Evolutionary conservation across 1,284 basidiomycete genomes (phyloP).

Genomic region (Naganishia liquefaciens): DNA sequence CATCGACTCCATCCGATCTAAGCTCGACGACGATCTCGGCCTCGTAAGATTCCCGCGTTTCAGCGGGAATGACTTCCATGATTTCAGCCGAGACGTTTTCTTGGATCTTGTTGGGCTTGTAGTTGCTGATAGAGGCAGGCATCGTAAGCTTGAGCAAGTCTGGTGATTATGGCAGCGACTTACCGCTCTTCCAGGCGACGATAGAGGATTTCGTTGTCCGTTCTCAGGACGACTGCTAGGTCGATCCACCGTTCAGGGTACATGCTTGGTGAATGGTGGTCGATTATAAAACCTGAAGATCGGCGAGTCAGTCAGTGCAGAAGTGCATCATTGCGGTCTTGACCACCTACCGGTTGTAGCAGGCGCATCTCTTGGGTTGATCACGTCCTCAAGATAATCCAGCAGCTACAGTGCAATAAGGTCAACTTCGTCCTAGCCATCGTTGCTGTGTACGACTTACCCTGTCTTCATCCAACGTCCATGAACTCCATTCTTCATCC

Average conservation of each 20-base stretch:
- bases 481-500: conserved; percentile 92
- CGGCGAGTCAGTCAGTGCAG: conserved; percentile 59
- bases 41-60: conserved; percentile 83
- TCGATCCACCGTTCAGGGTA: conserved; percentile 98
- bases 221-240: conserved; percentile 90
- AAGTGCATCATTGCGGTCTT: not conserved
- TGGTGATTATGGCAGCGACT: conserved; percentile 41
- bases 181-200: conserved; percentile 89
- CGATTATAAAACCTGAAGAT: conserved; percentile 73
- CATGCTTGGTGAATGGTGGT: conserved; percentile 94
- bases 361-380: conserved; percentile 48
- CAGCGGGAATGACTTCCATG: conserved; percentile 88
- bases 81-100: conserved; percentile 99
- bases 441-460: conserved; percentile 53
- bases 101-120: conserved; percentile 88
- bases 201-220: conserved; percentile 88
- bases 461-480: conserved; percentile 93
- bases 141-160: not conserved
- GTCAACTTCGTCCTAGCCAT: not conserved
- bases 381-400: conserved; percentile 76
- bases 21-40: conserved; percentile 84
- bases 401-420: conserved; percentile 62
- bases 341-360: conserved; percentile 45
- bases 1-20: conserved; percentile 69
- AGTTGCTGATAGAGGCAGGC: conserved; percentile 62